phyloP scores from a whole-genome alignment of 2,329 filamentous ascomycete species.

The Sclerotinia minor region DNA sequence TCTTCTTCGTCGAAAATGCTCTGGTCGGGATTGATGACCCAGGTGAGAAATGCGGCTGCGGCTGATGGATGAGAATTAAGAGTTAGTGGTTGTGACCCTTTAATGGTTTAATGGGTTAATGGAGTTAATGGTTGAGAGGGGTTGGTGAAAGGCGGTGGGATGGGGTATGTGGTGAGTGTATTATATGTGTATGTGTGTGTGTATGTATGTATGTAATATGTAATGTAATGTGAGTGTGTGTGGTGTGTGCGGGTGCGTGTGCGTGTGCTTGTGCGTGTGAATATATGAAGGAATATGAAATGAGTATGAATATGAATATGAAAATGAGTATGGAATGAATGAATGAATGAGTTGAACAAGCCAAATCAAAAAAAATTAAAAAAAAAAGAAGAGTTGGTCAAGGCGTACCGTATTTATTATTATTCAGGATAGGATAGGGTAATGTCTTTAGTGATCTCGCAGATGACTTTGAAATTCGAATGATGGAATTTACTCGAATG shows the following conservation, averaged over 20 bases:
- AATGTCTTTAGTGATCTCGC: not conserved
- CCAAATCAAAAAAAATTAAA: no score
- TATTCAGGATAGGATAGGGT: not conserved
- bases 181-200: not conserved
- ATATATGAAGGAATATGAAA: not conserved
- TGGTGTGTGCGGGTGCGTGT: not conserved
- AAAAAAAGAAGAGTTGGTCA: slow-evolving; percentile 22
- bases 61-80: slow-evolving; percentile 25
- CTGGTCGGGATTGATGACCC: slow-evolving; percentile 18
- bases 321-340: not conserved
- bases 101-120: slow-evolving; percentile 18
- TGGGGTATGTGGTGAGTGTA: not conserved
- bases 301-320: no score
- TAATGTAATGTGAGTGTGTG: not conserved
- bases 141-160: slow-evolving; percentile 24
- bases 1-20: not conserved
- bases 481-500: not conserved
- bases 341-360: not conserved
- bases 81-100: slow-evolving; percentile 23
- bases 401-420: slow-evolving; percentile 18
- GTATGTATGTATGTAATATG: not conserved
- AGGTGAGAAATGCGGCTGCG: slow-evolving; percentile 24
- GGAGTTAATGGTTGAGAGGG: slow-evolving; percentile 20
- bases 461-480: not conserved
- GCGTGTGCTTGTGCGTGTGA: not conserved